Conservation (phyloP, 768 basidiomycete genomes). For the Kondoa subrosea region DNA sequence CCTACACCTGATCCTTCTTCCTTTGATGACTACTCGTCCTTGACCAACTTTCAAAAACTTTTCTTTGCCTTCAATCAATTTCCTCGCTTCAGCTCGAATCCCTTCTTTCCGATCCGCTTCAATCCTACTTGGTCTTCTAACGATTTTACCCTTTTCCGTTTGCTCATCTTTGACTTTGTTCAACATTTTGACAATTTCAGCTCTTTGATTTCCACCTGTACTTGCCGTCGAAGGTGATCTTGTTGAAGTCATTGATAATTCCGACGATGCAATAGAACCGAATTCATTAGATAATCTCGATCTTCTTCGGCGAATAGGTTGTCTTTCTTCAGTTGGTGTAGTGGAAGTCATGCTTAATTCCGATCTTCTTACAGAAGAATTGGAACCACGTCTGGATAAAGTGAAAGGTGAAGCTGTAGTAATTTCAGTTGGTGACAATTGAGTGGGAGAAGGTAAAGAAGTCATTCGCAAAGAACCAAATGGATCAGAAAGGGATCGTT, state of each 20-base stretch:
- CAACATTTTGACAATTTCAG: slow-evolving; percentile 5
- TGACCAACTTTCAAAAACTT: slow-evolving; percentile 21
- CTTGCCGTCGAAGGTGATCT: neutral
- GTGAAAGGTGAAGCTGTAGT: neutral
- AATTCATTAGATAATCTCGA: slow-evolving; percentile 12
- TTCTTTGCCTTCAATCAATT: slow-evolving; percentile 8
- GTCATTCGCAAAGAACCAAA: slow-evolving; percentile 21
- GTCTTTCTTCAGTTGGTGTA: neutral
- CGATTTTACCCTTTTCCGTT: neutral
- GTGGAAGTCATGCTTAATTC: neutral
- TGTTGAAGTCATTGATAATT: neutral
- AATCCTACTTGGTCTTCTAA: slow-evolving; percentile 12
- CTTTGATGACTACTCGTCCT: slow-evolving; percentile 19
- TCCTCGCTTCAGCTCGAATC: neutral
- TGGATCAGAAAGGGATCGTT: slow-evolving; percentile 16
- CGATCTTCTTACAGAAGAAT: slow-evolving; percentile 10
- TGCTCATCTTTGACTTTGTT: slow-evolving; percentile 6
- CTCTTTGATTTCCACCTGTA: neutral
- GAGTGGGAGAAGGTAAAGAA: slow-evolving; percentile 12
- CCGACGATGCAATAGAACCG: slow-evolving; percentile 7
- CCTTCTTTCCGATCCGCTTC: slow-evolving; percentile 21
- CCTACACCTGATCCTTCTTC: slow-evolving; percentile 21
- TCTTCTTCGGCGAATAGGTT: slow-evolving; percentile 4
- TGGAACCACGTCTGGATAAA: slow-evolving; percentile 11
- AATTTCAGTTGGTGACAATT: neutral